Evolutionary conservation across 2,329 filamentous ascomycete genomes (phyloP).

Genomic region (Corinectria fuckeliana): DNA sequence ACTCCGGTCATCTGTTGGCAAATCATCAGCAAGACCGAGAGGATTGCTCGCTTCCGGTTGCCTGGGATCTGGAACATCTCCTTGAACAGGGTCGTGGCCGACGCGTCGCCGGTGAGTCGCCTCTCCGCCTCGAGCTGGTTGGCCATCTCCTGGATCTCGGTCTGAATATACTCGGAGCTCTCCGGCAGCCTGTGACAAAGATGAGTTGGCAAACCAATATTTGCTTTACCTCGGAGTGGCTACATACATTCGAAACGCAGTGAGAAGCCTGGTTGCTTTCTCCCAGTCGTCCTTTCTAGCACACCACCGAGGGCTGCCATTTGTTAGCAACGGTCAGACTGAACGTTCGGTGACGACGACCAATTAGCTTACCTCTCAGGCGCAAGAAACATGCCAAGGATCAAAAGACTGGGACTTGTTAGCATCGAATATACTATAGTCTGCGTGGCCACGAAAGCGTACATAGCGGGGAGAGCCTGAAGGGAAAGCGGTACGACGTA

Average conservation of each 20-base stretch:
- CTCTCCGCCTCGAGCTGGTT: conserved; percentile 68
- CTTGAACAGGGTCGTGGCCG: conserved; percentile 62
- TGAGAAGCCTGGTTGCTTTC: conserved; percentile 61
- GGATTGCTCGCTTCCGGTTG: conserved; percentile 69
- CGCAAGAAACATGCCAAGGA: conserved; percentile 66
- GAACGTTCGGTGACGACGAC: not conserved
- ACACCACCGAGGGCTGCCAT: conserved; percentile 68
- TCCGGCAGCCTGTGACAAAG: conserved; percentile 52
- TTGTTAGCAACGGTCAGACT: conserved; percentile 8
- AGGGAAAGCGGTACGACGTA: conserved; percentile 69
- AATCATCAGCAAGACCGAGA: conserved; percentile 67
- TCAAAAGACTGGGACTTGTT: conserved; percentile 50
- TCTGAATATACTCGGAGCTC: conserved; percentile 61
- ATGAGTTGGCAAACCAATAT: conserved; percentile 1
- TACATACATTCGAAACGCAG: conserved; percentile 52
- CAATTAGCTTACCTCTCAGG: conserved; percentile 48
- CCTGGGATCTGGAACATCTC: conserved; percentile 68
- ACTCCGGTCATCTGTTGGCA: conserved; percentile 77
- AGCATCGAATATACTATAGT: not conserved
- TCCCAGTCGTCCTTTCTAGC: conserved; percentile 74
- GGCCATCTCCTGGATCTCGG: conserved; percentile 67
- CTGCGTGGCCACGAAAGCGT: conserved; percentile 19
- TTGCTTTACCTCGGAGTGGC: no score
- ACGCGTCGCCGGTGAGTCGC: conserved; percentile 59
- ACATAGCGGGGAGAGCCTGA: conserved; percentile 68